Evolutionary conservation across 129 eudicot species (phyloP).

Genomic region (Flaveria linearis): DNA sequence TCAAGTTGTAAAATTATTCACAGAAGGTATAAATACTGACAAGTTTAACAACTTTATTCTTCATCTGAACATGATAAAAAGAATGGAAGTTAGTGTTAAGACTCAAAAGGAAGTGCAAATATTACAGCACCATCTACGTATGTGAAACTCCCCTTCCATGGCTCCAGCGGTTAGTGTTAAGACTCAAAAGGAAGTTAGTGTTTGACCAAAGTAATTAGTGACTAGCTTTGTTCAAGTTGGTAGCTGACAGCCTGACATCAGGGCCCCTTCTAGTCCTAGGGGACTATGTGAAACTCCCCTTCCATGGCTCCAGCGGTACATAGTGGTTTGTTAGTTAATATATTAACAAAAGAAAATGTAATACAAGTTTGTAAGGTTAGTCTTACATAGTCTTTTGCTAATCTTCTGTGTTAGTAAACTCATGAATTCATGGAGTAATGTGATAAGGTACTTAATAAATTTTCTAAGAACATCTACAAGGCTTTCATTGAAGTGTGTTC

Average conservation of each 20-base stretch:
- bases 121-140: not conserved
- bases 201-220: not conserved
- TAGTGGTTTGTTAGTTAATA: not conserved
- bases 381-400: no score
- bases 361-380: no score
- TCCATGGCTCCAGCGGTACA: not conserved
- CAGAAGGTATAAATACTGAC: not conserved
- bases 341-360: no score
- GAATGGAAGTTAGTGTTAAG: not conserved
- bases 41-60: not conserved
- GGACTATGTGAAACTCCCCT: constrained; percentile 6
- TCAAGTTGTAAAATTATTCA: constrained; percentile 5
- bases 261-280: not conserved
- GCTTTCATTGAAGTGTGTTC: not conserved
- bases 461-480: not conserved
- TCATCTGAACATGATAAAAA: not conserved
- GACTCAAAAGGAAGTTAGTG: not conserved
- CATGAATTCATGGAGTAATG: not conserved
- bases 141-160: no score
- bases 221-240: constrained; percentile 7
- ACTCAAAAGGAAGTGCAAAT: not conserved
- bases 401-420: no score
- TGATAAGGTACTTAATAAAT: not conserved
- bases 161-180: not conserved
- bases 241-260: not conserved